A percentile compares a stretch with the other conserved stretches of the same genome.
Evolutionary conservation across 2,329 filamentous ascomycete genomes (phyloP).

Genomic region (Diaporthe citri): DNA sequence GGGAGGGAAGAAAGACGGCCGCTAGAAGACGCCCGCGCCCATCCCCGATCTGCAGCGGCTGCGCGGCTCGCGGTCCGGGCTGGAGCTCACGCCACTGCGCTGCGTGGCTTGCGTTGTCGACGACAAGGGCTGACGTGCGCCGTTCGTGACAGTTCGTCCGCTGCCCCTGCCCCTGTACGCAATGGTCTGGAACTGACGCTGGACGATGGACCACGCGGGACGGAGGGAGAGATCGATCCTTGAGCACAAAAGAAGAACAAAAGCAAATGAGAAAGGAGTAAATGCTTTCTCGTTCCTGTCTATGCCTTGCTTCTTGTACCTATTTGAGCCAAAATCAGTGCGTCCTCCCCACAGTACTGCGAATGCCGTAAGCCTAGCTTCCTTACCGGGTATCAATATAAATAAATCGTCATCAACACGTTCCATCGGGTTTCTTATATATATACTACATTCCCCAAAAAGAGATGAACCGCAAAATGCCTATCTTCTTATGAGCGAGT

Average conservation of each 20-base stretch:
- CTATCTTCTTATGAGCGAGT: constrained; percentile 55
- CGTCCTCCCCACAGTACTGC: constrained; percentile 17
- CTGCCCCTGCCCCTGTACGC: constrained; percentile 21
- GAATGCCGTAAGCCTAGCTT: constrained; percentile 14
- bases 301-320: constrained; percentile 23
- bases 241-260: neutral
- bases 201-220: neutral
- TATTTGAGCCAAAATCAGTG: constrained; percentile 12
- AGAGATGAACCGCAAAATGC: neutral
- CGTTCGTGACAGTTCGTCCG: constrained; percentile 2
- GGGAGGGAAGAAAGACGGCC: constrained; percentile 21
- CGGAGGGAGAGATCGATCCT: neutral
- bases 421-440: constrained; percentile 6
- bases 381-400: constrained; percentile 38
- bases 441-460: constrained; percentile 5
- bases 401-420: neutral
- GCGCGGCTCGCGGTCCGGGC: neutral
- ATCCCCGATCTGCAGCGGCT: neutral
- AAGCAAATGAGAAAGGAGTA: neutral
- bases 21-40: neutral
- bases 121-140: constrained; percentile 16
- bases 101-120: constrained; percentile 5
- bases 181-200: neutral
- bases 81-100: constrained; percentile 2
- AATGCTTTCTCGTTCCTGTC: constrained; percentile 20